phyloP scores from a whole-genome alignment of 1,139 yeast genomes.

The Wickerhamomyces sp. region DNA sequence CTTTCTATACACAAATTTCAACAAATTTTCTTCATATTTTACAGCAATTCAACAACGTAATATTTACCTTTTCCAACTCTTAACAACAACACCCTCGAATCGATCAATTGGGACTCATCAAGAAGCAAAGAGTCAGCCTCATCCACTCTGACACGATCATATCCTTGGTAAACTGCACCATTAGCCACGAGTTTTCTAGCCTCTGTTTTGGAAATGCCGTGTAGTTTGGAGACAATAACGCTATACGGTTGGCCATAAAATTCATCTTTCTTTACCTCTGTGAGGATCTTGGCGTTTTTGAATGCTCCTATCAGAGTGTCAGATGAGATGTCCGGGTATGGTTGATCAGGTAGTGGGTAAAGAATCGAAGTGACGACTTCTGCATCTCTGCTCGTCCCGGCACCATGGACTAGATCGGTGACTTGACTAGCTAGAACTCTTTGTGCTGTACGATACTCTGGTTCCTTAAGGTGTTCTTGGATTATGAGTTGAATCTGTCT shows the following conservation, averaged over 20 bases:
- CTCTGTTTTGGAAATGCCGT: constrained; percentile 48
- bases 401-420: constrained; percentile 83
- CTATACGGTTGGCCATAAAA: constrained; percentile 32
- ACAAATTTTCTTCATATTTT: too few species aligned
- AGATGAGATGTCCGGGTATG: constrained; percentile 43
- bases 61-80: constrained; percentile 74
- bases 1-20: too few species aligned
- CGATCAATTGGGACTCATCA: constrained; percentile 48
- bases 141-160: constrained; percentile 51
- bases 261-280: constrained; percentile 32
- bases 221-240: constrained; percentile 30
- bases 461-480: constrained; percentile 47
- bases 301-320: constrained; percentile 56
- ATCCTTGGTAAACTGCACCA: constrained; percentile 74
- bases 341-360: constrained; percentile 55
- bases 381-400: constrained; percentile 65
- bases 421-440: constrained; percentile 75
- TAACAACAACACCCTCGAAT: constrained; percentile 54
- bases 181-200: constrained; percentile 58
- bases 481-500: constrained; percentile 50
- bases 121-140: constrained; percentile 46
- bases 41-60: constrained; percentile 43
- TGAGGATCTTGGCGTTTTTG: constrained; percentile 54
- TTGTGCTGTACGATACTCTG: constrained; percentile 69
- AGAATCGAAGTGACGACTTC: constrained; percentile 58